These are phyloP conservation scores for Heritiera littoralis DNA, from an alignment of 345 rosid species.

Conservation along the genomic window DNA sequence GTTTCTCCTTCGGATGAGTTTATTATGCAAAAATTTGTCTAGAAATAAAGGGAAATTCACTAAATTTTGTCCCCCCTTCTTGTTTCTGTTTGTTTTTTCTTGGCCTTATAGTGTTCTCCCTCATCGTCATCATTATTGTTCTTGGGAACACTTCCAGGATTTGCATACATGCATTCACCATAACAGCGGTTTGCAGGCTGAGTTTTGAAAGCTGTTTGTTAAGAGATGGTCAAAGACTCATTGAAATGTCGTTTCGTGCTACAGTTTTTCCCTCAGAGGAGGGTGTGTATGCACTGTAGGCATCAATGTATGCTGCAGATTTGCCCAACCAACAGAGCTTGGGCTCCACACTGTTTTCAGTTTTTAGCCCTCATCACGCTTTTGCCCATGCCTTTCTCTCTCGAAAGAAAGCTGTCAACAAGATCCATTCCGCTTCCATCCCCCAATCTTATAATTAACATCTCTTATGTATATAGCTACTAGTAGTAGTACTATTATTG, in stretches of 20 bases:
- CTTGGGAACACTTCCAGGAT: neutral
- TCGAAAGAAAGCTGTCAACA: slow-evolving; percentile 33
- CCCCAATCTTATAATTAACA: neutral
- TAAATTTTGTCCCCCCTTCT: neutral
- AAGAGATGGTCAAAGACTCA: slow-evolving; percentile 40
- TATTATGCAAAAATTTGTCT: slow-evolving; percentile 1
- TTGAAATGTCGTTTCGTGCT: slow-evolving; percentile 54
- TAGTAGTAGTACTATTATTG: slow-evolving; percentile 1
- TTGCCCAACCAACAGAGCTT: slow-evolving; percentile 35
- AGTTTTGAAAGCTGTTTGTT: slow-evolving; percentile 10
- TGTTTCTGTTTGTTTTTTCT: neutral
- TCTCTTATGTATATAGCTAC: neutral
- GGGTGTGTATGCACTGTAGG: slow-evolving; percentile 32
- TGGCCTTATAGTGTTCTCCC: slow-evolving; percentile 10
- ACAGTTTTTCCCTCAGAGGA: slow-evolving; percentile 45
- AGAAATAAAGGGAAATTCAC: neutral
- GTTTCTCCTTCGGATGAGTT: neutral
- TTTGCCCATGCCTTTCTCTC: slow-evolving; percentile 25
- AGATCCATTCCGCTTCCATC: slow-evolving; percentile 24
- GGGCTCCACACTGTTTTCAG: slow-evolving; percentile 37
- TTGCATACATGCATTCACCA: neutral
- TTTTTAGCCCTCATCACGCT: slow-evolving; percentile 24
- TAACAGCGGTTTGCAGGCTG: slow-evolving; percentile 20
- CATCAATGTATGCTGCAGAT: slow-evolving; percentile 37
- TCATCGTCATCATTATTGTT: slow-evolving; percentile 18